Evolutionary conservation across 2,329 filamentous ascomycete genomes (phyloP), one percentile per base, ranked within the genome.

Genomic region (Nigrospora sphaerica): DNA sequence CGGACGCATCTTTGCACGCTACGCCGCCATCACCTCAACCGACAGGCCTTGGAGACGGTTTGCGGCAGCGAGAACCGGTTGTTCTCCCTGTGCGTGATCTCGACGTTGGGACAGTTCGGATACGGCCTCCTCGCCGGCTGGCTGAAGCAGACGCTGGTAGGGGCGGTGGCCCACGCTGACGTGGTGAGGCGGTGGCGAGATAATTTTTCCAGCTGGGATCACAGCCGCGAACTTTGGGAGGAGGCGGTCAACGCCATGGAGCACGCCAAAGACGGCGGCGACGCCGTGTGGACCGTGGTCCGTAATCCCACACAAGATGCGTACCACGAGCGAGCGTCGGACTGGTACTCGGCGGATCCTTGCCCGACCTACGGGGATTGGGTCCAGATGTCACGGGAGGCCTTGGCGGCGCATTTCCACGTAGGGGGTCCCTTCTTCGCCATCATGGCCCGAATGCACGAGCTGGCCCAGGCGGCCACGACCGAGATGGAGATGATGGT

Each of bases 401-500:
- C 33, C 2, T 44, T 45, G 28, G 9, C 6, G 2, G 6, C 37
- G 2, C n/a, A 18, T 14, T 51, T 50, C 36, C 12, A 41, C 5
- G 23, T 43, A 4, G 55, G 55, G 12, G 56, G 55, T 7, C 1
- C 1, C 16, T 11, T 59, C 0, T 56, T 60, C 52, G 33, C 28
- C 13, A 2, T 6, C 5, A 6, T 52, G 6, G 6, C 46, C 2
- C 14, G 23, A 10, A 16, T 49, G 10, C 42, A 55, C 12, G 35
- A 39, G 5, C 1, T 32, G 4, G 37, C 54, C 32, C 45, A 48
- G 28, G 2, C 23, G 0, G 59, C 61, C 1, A 17, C 60, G 19
- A 39, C 36, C 1, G 31, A 42, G 10, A 10, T 59, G 38, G 46
- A 61, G 46, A 49, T 47, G 5, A 48, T 60, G 45, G 28, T 57